Evolutionary conservation across 176 grass and related monocot genomes (phyloP), one percentile per base, ranked within the genome.

Genomic region (Cymbopogon citratus): DNA sequence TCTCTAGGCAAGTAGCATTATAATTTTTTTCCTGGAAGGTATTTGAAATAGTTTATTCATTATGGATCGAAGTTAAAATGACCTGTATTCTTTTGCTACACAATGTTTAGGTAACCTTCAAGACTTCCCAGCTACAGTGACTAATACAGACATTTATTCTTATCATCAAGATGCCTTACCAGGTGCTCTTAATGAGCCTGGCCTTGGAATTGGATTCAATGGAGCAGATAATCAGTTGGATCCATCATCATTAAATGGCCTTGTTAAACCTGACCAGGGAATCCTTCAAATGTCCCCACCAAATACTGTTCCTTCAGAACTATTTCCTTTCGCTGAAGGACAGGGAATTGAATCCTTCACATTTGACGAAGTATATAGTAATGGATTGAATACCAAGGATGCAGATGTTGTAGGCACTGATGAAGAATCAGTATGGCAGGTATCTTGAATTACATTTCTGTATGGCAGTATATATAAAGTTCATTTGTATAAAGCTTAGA

Each of bases 351-450:
- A 93, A 80, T 77, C 82, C 74, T 83, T 84, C 13, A 80, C 78
- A 46, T 88, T 93, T 80, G 91, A 90, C 59, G 89, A 92, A 85
- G 69, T 80, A 56, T 95, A 88, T 83, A 78, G 14, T 59, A 87
- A 88, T 27, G 87, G 85, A 66, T 62, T 83, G 66, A 81, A 35
- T 81, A 74, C 83, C 39, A 90, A 89, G 51, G 80, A 92, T 83
- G 71, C 66, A 31, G 54, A 74, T 85, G 56, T 48, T 39, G 69
- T 73, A 48, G 35, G 49, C 45, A 69, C 71, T 73, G 81, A 85
- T 88, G 84, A 69, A 74, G 83, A 89, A 83, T 35, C 83, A 79
- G 52, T 88, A 36, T 94, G 83, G 84, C 82, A 94, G 94, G 94
- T 97, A 89, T 49, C n/a, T 46, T 81, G 16, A 29, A 9, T 16